A percentile compares a stretch with the other conserved stretches of the same genome.
phyloP scores from a whole-genome alignment of 192 early-diverging fungal genomes.

The Coemansia sp. region DNA sequence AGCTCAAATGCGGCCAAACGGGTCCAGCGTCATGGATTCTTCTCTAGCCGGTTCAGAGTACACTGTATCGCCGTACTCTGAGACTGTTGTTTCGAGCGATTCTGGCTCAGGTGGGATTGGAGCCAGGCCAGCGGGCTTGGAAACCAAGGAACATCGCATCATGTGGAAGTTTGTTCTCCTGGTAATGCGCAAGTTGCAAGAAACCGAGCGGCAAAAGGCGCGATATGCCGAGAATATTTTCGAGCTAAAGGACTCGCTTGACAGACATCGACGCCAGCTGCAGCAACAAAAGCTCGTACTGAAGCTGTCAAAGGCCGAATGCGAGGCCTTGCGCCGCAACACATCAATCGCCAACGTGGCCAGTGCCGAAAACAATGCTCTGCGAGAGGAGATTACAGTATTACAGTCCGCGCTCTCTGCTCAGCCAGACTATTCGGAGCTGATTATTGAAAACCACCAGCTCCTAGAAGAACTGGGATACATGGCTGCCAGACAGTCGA shows the following conservation, averaged over 20 bases:
- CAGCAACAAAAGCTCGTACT: conserved; percentile 49
- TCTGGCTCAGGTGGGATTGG: background rate
- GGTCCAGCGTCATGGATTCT: background rate
- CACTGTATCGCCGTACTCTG: background rate
- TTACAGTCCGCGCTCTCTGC: conserved; percentile 36
- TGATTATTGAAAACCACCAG: conserved; percentile 48
- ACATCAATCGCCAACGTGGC: conserved; percentile 18
- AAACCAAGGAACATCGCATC: conserved; percentile 37
- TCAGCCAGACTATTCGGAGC: conserved; percentile 41
- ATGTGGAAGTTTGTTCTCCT: conserved; percentile 47
- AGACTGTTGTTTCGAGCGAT: background rate
- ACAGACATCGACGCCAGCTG: conserved; percentile 34
- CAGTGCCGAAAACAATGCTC: conserved; percentile 38
- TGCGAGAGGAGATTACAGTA: conserved; percentile 44
- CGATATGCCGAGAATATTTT: conserved; percentile 53
- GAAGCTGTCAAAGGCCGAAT: conserved; percentile 36
- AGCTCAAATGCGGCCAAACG: conserved; percentile 15
- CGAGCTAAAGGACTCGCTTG: conserved; percentile 44
- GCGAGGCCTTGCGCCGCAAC: conserved; percentile 28
- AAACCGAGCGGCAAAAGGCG: conserved; percentile 55
- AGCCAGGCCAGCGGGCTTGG: background rate
- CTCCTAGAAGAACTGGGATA: conserved; percentile 35
- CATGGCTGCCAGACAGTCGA: background rate
- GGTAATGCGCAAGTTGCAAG: conserved; percentile 54
- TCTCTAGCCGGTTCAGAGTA: background rate